Percentiles rank a stretch among this genome's conserved stretches.
phyloP scores from a whole-genome alignment of 2,329 filamentous ascomycete genomes.

The Endothia cerciana region DNA sequence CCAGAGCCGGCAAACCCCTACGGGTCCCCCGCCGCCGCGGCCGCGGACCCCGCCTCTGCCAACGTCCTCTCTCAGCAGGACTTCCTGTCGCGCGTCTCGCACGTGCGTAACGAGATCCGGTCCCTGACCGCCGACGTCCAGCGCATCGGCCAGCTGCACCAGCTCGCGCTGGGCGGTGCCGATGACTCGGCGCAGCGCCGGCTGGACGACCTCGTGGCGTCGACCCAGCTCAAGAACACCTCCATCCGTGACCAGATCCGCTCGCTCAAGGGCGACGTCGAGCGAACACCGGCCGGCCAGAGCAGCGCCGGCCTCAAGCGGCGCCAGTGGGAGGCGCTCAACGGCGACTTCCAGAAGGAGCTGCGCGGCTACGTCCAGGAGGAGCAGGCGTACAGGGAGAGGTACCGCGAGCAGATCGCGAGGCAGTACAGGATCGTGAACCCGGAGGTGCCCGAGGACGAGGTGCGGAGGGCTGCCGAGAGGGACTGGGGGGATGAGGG shows the following conservation, averaged over 20 bases:
- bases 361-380: slow-evolving; percentile 72
- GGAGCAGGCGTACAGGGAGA: slow-evolving; percentile 70
- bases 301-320: slow-evolving; percentile 67
- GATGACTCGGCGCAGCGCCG: slow-evolving; percentile 59
- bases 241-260: slow-evolving; percentile 80
- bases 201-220: slow-evolving; percentile 68
- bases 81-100: slow-evolving; percentile 69
- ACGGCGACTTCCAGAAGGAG: slow-evolving; percentile 72
- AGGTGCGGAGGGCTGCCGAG: slow-evolving; percentile 70
- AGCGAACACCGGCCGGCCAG: slow-evolving; percentile 57
- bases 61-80: slow-evolving; percentile 63
- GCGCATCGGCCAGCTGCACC: slow-evolving; percentile 70
- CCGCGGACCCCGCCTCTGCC: slow-evolving; percentile 31
- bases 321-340: slow-evolving; percentile 70
- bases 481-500: slow-evolving; percentile 78
- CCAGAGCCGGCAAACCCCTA: slow-evolving; percentile 34
- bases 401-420: slow-evolving; percentile 77
- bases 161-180: slow-evolving; percentile 69
- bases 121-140: slow-evolving; percentile 69
- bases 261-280: slow-evolving; percentile 71
- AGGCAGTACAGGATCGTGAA: slow-evolving; percentile 83
- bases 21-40: slow-evolving; percentile 12
- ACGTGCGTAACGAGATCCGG: slow-evolving; percentile 69
- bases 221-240: slow-evolving; percentile 75
- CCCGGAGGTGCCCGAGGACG: slow-evolving; percentile 74